A percentile compares a stretch with the other conserved stretches of the same genome.
These are phyloP conservation scores for Escallonia rubra DNA, from an alignment of 129 eudicot genomes.

Conservation along the genomic window DNA sequence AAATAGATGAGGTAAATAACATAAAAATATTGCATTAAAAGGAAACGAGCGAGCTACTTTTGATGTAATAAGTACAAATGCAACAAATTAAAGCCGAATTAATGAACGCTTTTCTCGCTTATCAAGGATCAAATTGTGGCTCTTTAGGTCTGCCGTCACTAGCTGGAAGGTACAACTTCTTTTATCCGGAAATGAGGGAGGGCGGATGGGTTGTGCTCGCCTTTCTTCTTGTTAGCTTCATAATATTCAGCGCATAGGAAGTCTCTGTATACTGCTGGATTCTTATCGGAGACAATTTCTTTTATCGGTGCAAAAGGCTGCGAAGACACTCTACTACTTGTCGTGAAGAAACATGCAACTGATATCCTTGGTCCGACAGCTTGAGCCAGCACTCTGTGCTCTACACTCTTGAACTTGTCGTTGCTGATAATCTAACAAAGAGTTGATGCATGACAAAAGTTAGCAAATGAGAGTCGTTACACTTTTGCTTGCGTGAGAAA, in stretches of 20 bases:
- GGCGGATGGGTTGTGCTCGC: too few species aligned
- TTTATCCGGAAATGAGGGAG: background rate
- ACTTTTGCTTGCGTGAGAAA: background rate
- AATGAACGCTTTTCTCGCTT: too few species aligned
- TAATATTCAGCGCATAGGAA: background rate
- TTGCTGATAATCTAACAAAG: slow-evolving; percentile 13
- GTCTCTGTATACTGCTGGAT: slow-evolving; percentile 9
- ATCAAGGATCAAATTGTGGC: too few species aligned
- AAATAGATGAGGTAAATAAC: too few species aligned
- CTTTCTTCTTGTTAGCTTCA: too few species aligned
- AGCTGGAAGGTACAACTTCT: background rate
- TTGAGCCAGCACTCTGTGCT: slow-evolving; percentile 41
- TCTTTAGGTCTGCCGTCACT: too few species aligned
- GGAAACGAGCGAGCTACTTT: too few species aligned
- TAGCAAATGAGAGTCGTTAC: too few species aligned
- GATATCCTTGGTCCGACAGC: slow-evolving; percentile 36
- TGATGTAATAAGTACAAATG: too few species aligned
- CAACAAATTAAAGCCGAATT: too few species aligned
- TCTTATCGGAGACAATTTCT: slow-evolving; percentile 26
- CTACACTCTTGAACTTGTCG: slow-evolving; percentile 39
- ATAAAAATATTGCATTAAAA: too few species aligned
- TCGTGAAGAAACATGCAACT: slow-evolving; percentile 24
- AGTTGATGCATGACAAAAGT: too few species aligned
- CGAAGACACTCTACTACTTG: slow-evolving; percentile 21
- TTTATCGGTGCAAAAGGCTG: slow-evolving; percentile 28